Base-by-base conservation (phyloP, 2,329 filamentous ascomycete species). In the Fusarium sp. region DNA sequence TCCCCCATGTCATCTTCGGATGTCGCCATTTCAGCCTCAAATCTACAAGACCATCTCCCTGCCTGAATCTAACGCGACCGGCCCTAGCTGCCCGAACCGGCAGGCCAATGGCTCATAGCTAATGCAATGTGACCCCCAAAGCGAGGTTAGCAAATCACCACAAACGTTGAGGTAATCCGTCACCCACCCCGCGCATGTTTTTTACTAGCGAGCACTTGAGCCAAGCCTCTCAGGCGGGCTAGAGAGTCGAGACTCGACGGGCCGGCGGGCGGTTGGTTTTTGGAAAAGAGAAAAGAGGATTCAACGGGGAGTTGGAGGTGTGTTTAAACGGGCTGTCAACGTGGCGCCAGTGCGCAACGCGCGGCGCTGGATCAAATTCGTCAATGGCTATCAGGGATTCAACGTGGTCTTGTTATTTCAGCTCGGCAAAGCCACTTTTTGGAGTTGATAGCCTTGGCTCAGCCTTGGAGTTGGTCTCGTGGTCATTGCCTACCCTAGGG, bases 1-100 rank as follows among this genome's bases (percentile, higher is more conserved):
- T 37, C 22, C 31, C 20, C 64, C 72, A 63, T 66, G 57, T 62
- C 62, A 58, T 24, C 33, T 67, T 69, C 72, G 72, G 72, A 75
- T 74, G 62, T 74, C 72, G 72, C 72, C 58, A 74, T 74, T 64
- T 54, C 31, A 73, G 72, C 65, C 65, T 54, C 62, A 35, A 64
- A 74, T 74, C 71, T 48, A 27, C 37, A 64, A 62, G 31, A 43
- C 52, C 18, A 10, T 22, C 50, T 20, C 56, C 35, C 52, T 33
- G 35, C 7, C 20, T 43, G 39, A 22, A 31, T 54, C 22, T 43
- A 13, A 59, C 62, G 52, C 16, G 37, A 45, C 43, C 29, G n/a
- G 35, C 24, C 13, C 18, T 65, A 65, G 63, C 52, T 64, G 59
- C 50, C 58, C 59, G 57, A 37, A 20, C 22, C 45, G 22, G 43